Percentiles rank a stretch among this genome's conserved stretches.
Evolutionary conservation across 306 rosid genomes (phyloP).

Genomic region (Pyrus bretschneideri): DNA sequence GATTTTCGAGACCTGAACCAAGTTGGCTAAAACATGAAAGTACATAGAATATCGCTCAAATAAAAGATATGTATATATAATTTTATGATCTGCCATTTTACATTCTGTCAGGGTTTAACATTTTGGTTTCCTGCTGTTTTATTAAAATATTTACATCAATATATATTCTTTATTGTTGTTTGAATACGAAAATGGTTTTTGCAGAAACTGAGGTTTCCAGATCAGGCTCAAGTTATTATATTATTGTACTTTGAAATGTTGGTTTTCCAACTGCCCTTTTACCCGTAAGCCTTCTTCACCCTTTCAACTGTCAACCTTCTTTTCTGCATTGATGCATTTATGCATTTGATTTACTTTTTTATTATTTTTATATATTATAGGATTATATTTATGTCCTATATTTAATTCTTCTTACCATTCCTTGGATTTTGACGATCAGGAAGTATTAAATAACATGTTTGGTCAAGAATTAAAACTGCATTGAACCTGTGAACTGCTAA

Average conservation of each 20-base stretch:
- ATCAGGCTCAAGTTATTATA: constrained; percentile 20
- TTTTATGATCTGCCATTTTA: constrained; percentile 8
- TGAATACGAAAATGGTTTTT: not conserved
- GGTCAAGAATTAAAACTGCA: not conserved
- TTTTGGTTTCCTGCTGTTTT: constrained; percentile 8
- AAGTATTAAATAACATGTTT: not conserved
- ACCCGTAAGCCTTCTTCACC: constrained; percentile 26
- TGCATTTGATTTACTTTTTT: not conserved
- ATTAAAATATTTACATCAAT: not conserved
- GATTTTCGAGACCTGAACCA: not conserved
- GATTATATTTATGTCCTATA: not conserved
- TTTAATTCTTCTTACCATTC: not conserved
- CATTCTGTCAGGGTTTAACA: constrained; percentile 5
- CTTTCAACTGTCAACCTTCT: constrained; percentile 22
- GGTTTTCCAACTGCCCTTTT: constrained; percentile 2
- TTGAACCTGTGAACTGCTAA: not conserved
- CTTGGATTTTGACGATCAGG: not conserved
- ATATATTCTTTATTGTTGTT: not conserved
- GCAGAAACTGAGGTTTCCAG: constrained; percentile 24
- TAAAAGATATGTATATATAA: not conserved
- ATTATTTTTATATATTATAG: not conserved
- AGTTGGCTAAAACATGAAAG: not conserved
- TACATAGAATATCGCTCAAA: not conserved
- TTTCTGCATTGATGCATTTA: not conserved
- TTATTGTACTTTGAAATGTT: constrained; percentile 21